Base-by-base conservation (phyloP, 2,329 filamentous ascomycete species). In the Aspergillus fijiensis region DNA sequence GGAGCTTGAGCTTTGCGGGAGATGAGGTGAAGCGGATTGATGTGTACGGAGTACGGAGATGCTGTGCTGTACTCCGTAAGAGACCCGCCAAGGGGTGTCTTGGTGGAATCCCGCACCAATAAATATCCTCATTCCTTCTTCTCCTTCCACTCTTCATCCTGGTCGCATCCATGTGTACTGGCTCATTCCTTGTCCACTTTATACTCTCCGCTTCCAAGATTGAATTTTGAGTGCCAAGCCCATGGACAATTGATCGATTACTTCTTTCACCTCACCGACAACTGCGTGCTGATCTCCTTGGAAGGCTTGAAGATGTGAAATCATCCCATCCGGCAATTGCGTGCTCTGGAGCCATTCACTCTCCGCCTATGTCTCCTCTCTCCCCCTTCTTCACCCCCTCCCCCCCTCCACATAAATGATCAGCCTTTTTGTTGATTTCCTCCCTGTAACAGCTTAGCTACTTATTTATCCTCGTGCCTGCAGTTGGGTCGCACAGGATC, bases 241-340 rank as follows among this genome's bases (percentile, higher is more conserved):
- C 4, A 23, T n/a, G 49, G 10, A 25, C 23, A 50, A 25, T 16
- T 19, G 23, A 25, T 25, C 2, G 2, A 21, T 29, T 25, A 10
- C 53, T 52, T 25, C 10, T n/a, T 10, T 47, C 4, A 23, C 23
- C 23, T 29, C 39, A 55, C 39, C 31, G 33, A 35, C 33, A 39
- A 52, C 39, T 52, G 52, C 42, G 16, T 45, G 39, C 39, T 31
- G 53, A 31, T 33, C 19, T 33, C 45, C 53, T 45, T 23, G 23
- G 4, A 23, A 23, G 23, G 23, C 4, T 23, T 47, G 47, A 49
- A 49, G 42, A 29, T 49, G 27, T 62, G 63, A 65, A 35, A 62
- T 62, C 65, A 67, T 67, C 51, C 5, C 51, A 59, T 55, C 60
- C 51, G 50, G 50, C 52, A 63, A 67, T 67, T 58, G 65, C 64